A percentile compares a stretch with the other conserved stretches of the same genome.
Conservation (phyloP, 202 grass and related monocot species). For the Saccharum hybrid region DNA sequence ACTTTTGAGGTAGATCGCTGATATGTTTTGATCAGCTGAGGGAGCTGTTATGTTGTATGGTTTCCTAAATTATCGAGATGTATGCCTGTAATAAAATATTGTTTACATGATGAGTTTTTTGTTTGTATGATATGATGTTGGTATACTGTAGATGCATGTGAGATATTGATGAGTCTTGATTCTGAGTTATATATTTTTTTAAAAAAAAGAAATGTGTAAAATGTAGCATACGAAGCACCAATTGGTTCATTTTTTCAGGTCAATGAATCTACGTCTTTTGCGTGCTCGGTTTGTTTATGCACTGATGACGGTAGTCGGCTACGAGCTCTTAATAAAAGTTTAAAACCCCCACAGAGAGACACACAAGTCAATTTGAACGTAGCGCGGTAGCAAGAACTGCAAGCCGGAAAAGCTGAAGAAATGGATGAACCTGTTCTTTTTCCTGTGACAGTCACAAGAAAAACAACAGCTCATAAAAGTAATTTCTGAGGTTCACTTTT, state of each 20-base stretch:
- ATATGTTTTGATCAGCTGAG: conserved; percentile 29
- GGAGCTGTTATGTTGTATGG: conserved; percentile 51
- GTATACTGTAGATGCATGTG: neutral
- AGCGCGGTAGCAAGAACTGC: neutral
- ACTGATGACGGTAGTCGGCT: neutral
- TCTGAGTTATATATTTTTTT: neutral
- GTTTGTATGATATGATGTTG: neutral
- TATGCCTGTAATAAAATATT: conserved; percentile 44
- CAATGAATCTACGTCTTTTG: neutral
- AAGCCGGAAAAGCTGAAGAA: neutral
- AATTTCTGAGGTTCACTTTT: neutral
- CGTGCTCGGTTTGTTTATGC: neutral
- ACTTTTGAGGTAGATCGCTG: neutral
- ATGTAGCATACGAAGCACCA: neutral
- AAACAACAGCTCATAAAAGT: neutral
- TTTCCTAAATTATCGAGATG: conserved; percentile 34
- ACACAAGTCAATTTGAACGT: too few relatives aligned
- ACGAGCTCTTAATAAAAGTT: too few relatives aligned
- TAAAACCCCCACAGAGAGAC: too few relatives aligned
- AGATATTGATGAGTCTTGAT: neutral
- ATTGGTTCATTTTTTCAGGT: neutral
- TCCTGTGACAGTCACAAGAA: neutral
- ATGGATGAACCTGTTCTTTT: too few relatives aligned
- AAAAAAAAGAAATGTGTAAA: neutral
- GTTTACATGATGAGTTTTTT: conserved; percentile 24